Evolutionary conservation across 495 filamentous ascomycete species (phyloP).

Genomic region (Talaromyces ruber): DNA sequence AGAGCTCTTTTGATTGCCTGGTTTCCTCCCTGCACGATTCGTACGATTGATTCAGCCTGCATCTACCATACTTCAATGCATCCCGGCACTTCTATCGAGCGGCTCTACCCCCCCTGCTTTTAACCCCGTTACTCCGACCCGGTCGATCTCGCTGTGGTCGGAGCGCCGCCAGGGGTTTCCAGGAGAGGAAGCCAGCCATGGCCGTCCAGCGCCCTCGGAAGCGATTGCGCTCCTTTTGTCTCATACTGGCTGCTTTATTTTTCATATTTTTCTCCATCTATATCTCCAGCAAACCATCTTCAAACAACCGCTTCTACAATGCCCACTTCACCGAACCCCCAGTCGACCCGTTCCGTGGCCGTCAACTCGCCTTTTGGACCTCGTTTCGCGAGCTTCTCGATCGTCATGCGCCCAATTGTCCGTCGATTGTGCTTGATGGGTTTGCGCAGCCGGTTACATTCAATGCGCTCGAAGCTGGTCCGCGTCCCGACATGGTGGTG

Average conservation of each 20-base stretch:
- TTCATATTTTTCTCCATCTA: conserved; percentile 31
- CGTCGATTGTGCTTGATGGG: conserved; percentile 17
- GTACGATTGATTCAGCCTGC: background rate
- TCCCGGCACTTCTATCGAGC: background rate
- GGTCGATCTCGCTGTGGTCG: background rate
- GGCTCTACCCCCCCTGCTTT: background rate
- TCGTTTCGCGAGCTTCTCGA: conserved; percentile 25
- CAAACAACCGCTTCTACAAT: conserved; percentile 22
- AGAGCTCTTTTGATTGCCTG: background rate
- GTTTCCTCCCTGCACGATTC: background rate
- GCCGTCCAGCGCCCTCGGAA: conserved; percentile 4
- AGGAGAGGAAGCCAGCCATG: background rate
- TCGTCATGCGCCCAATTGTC: conserved; percentile 21
- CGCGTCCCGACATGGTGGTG: conserved; percentile 26
- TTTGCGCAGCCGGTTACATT: conserved; percentile 18
- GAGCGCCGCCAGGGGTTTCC: background rate
- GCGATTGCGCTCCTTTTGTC: conserved; percentile 3
- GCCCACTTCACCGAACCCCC: conserved; percentile 25
- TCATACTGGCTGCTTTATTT: conserved; percentile 13
- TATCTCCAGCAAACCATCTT: conserved; percentile 27
- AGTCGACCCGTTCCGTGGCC: conserved; percentile 10
- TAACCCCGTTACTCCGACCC: background rate
- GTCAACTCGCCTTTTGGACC: conserved; percentile 34
- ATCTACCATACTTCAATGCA: background rate
- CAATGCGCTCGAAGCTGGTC: conserved; percentile 21